Evolutionary conservation across 2,329 filamentous ascomycete species (phyloP).

Genomic region (Diaporthe ampelina): DNA sequence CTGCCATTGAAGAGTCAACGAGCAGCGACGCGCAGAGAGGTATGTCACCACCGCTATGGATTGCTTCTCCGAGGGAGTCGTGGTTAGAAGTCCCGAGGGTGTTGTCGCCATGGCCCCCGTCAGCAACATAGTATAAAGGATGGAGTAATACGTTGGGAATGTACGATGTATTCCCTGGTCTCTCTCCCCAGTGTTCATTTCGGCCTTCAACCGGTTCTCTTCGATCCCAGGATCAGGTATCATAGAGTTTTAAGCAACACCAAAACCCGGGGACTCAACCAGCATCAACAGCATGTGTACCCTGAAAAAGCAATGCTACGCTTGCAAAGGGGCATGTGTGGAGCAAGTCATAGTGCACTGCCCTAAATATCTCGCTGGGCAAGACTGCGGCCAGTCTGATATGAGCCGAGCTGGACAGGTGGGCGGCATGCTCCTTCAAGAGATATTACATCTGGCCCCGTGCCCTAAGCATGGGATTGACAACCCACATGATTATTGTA

Average conservation of each 20-base stretch:
- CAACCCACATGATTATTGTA: constrained; percentile 37
- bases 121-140: background rate
- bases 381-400: constrained; percentile 32
- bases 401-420: constrained; percentile 14
- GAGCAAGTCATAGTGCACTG: constrained; percentile 23
- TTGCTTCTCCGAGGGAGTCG: background rate
- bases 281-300: constrained; percentile 2
- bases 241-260: background rate
- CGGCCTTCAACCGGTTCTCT: background rate
- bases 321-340: constrained; percentile 28
- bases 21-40: background rate
- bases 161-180: background rate
- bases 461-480: constrained; percentile 21
- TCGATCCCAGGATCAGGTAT: background rate
- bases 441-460: constrained; percentile 10
- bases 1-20: background rate
- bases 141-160: background rate
- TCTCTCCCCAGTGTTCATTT: background rate
- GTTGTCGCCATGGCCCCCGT: no score
- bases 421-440: constrained; percentile 33
- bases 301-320: constrained; percentile 17
- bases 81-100: background rate
- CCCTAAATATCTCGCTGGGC: constrained; percentile 2
- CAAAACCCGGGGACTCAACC: background rate
- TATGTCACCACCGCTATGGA: background rate